Evolutionary conservation across 441 rosid genomes (phyloP), one percentile per base, ranked within the genome.

Genomic region (Croton laevigatus): DNA sequence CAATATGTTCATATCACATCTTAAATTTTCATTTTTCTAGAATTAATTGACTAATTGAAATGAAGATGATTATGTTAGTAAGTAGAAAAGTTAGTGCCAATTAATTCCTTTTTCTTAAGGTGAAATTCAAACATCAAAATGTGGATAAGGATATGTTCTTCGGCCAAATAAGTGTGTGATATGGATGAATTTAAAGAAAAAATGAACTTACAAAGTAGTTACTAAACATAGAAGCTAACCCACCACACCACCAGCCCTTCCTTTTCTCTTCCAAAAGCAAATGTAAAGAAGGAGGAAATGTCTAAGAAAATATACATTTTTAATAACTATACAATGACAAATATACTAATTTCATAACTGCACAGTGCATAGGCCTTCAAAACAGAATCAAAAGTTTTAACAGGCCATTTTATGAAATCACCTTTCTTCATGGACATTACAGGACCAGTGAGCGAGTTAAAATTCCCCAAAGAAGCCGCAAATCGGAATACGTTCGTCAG

Each of bases 371-470:
- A 52, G n/a, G 23, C 66, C 19, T 37, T 73, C 59, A 71, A 2
- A 74, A 58, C 68, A 23, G 45, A 54, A 42, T 8, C 54, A 46
- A 59, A 0, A 23, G 53, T 22, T 9, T 40, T 51, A 75, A 70
- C 37, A 34, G 22, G 36, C 40, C 5, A 22, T 6, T 34, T 32
- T 16, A 42, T 16, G 27, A 58, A 74, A 42, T 59, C 76, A 88
- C 96, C 89, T 81, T 81, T 85, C 69, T 82, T 81, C 62, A 68
- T 53, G 20, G 79, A 73, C 81, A 74, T 55, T 62, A 80, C 34
- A 45, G 84, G 80, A 55, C 72, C 82, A 69, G 54, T 65, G 44
- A 73, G 71, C 55, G 77, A 66, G 73, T 70, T 73, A 77, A 44
- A 71, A 62, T 73, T 80, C 61, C 81, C 83, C 59, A 73, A 66